Evolutionary conservation across 345 rosid species (phyloP).

Genomic region (Turnera subulata): DNA sequence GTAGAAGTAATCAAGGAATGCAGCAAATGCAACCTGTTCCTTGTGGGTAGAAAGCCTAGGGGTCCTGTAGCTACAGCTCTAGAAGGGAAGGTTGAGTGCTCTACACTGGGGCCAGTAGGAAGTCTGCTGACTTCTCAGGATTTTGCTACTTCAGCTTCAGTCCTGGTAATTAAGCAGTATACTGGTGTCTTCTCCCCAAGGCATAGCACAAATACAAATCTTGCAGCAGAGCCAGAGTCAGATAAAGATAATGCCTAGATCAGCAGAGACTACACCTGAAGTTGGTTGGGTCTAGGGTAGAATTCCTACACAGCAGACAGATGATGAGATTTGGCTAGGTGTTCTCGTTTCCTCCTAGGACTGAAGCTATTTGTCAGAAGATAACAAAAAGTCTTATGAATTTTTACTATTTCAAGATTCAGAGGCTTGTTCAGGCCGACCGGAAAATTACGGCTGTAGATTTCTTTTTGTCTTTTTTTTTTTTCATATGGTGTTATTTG

Average conservation of each 20-base stretch:
- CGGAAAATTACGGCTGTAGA: too few relatives aligned
- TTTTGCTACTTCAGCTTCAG: slow-evolving; percentile 17
- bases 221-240: slow-evolving; percentile 14
- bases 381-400: too few relatives aligned
- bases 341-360: too few relatives aligned
- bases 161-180: slow-evolving; percentile 20
- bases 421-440: too few relatives aligned
- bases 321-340: too few relatives aligned
- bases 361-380: too few relatives aligned
- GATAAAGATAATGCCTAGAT: slow-evolving; percentile 4
- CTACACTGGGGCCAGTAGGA: slow-evolving; percentile 57
- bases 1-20: slow-evolving; percentile 8
- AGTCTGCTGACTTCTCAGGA: slow-evolving; percentile 18
- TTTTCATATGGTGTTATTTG: too few relatives aligned
- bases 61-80: slow-evolving; percentile 34
- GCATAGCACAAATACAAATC: not conserved
- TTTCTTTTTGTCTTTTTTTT: too few relatives aligned
- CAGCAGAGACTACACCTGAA: not conserved
- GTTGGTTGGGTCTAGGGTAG: too few relatives aligned
- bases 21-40: slow-evolving; percentile 15
- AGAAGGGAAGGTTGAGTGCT: slow-evolving; percentile 34
- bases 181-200: not conserved
- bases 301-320: too few relatives aligned
- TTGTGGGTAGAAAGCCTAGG: slow-evolving; percentile 15
- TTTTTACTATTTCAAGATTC: too few relatives aligned